Percentiles rank a stretch among this genome's conserved stretches.
These are phyloP conservation scores for Cryptococcus maquisensis DNA, from an alignment of 1,284 basidiomycete genomes.

Conservation along the genomic window DNA sequence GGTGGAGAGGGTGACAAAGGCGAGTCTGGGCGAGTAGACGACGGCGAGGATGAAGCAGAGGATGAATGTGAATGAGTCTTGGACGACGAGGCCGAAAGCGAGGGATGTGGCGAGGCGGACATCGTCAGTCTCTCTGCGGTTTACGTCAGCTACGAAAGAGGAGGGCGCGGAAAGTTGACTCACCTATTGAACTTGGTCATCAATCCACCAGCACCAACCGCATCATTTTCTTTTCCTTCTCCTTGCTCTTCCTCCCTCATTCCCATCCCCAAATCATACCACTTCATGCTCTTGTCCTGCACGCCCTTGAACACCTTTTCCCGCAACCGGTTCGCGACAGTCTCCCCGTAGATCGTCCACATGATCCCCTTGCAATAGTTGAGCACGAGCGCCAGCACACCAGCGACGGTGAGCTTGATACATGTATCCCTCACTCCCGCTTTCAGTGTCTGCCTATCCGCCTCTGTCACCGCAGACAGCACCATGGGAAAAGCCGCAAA, in stretches of 20 bases:
- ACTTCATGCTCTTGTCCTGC: constrained; percentile 68
- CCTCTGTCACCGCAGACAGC: constrained; percentile 29
- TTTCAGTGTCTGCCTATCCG: constrained; percentile 58
- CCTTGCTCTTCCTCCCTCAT: constrained; percentile 54
- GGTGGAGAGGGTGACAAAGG: constrained; percentile 84
- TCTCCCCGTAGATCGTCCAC: constrained; percentile 87
- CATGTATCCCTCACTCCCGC: constrained; percentile 58
- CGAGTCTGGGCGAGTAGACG: constrained; percentile 70
- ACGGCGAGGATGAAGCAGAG: constrained; percentile 80
- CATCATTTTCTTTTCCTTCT: constrained; percentile 51
- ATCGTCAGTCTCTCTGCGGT: constrained; percentile 82
- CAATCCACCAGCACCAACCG: constrained; percentile 79
- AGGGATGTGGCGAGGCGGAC: constrained; percentile 78
- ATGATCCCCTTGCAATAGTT: constrained; percentile 70
- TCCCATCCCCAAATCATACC: constrained; percentile 83
- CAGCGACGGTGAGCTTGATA: constrained; percentile 68
- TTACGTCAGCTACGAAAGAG: neutral
- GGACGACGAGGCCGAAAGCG: constrained; percentile 69
- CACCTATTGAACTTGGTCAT: constrained; percentile 92
- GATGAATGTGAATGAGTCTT: constrained; percentile 73
- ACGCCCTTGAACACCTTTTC: constrained; percentile 67
- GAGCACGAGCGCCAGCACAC: constrained; percentile 64
- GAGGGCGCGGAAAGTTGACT: constrained; percentile 33
- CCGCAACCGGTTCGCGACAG: constrained; percentile 67
- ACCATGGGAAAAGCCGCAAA: constrained; percentile 59